Base-by-base conservation (phyloP, 352 stramenopile genomes). In the Phytophthora brassicae region DNA sequence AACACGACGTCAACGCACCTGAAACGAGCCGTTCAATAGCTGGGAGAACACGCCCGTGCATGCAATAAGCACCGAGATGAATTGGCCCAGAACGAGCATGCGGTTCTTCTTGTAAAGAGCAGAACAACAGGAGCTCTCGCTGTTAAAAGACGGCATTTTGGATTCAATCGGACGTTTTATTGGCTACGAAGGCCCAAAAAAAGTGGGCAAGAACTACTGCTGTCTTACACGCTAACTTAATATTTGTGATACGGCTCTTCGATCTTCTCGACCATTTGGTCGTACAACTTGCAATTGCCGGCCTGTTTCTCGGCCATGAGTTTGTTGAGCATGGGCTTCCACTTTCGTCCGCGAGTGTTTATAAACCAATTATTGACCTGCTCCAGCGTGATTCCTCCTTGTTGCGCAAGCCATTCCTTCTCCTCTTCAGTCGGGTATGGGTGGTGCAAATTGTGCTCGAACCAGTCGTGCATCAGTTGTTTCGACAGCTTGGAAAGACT, bases 281-380 rank as follows among this genome's bases (percentile, higher is more conserved):
- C 83, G 60, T 81, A 88, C 13, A 91, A 68, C 52, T 72, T 70
- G 66, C 77, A 88, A 28, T 80, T 74, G 20, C 78, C 74, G 0
- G 69, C 72, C 38, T 86, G 66, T 52, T 89, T 90, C 46, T 91
- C 74, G 14, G 75, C 70, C 68, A 92, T 84, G 36, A 94, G 70
- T 23, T 74, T 60, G 54, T 78, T 81, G 14, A 94, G 68, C 83
- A 92, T 90, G 14, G 86, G 86, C 64, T 92, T 92, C 86, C 86
- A 94, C 77, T 92, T 92, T 54, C 86, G 77, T 4, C 82, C 84
- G 59, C 86, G 79, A 39, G 84, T 93, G 62, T 94, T 92, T 60
- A 94, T 92, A 55, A 94, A 94, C 86, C 86, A 94, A 56, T 94
- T 94, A 77, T 92, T 94, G 36, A 94, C 86, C 63, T 94, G 86